A percentile compares a stretch with the other conserved stretches of the same genome.
Evolutionary conservation across 768 basidiomycete species (phyloP).

Genomic region (Hebeloma cylindrosporum): DNA sequence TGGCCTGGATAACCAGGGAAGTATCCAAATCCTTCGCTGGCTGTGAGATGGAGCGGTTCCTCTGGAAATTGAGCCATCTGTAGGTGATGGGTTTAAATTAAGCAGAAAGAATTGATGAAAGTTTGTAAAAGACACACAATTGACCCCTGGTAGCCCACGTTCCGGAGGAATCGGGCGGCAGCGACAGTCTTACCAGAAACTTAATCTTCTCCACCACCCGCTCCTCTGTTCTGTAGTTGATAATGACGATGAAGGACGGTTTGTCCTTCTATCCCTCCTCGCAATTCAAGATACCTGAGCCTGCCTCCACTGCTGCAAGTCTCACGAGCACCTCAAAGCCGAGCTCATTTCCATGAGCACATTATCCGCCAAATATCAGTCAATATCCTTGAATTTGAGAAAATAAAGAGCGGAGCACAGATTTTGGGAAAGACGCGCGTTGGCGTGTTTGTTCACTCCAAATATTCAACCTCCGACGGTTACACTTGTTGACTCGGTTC

Average conservation of each 20-base stretch:
- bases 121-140: too few species aligned
- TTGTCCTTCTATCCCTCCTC: too few species aligned
- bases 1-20: conserved; percentile 18
- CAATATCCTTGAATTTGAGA: not conserved
- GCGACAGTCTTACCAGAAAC: too few species aligned
- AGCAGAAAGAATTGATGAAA: not conserved
- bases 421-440: conserved; percentile 23
- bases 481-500: not conserved
- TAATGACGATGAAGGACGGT: too few species aligned
- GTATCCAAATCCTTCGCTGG: conserved; percentile 18
- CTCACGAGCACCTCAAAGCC: too few species aligned
- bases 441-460: conserved; percentile 27
- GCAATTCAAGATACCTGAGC: too few species aligned
- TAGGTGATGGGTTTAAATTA: not conserved
- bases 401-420: conserved; percentile 38
- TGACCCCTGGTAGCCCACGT: too few species aligned
- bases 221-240: too few species aligned
- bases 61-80: conserved; percentile 20
- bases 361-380: conserved; percentile 29
- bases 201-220: too few species aligned
- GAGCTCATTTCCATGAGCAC: too few species aligned
- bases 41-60: conserved; percentile 15
- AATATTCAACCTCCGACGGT: conserved; percentile 29
- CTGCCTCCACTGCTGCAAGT: too few species aligned
- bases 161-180: too few species aligned